Evolutionary conservation across 2,329 filamentous ascomycete species (phyloP), one percentile per base, ranked within the genome.

Genomic region (Didymellaceae sp.): DNA sequence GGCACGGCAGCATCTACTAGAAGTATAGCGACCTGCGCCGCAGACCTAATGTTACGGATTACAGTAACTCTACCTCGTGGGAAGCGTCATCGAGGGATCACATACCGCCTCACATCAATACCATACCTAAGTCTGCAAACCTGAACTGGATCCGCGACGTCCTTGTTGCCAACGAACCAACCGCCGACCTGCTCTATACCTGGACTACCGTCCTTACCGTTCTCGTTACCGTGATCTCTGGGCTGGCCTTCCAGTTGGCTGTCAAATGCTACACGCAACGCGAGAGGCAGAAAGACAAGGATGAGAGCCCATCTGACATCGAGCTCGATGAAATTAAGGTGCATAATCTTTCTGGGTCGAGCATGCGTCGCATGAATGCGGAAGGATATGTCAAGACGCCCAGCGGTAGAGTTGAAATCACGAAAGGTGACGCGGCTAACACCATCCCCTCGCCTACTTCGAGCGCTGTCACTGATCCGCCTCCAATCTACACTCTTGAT

Each of bases 311-410:
- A 5, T 21, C 18, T 7, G 39, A 48, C 34, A 38, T 47, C 9
- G 50, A 53, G 33, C 44, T 53, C 13, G 33, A 43, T 4, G 21
- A 35, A 13, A 48, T 53, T 34, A 44, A 28, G 21, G 26, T 44
- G n/a, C 43, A 44, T 5, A 18, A 25, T 18, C 24, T 40, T 14
- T 43, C 39, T 13, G 39, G 44, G 10, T 17, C 33, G 1, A 24
- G 34, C 14, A 42, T 52, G 48, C 20, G 22, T 5, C 41, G 48
- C 6, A 21, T 28, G 10, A 25, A 24, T 1, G 35, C 11, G 6
- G n/a, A 28, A 1, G 17, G 2, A 5, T 6, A 2, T 14, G 33
- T 14, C 33, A n/a, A 37, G 33, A 21, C 8, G 3, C 33, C 11
- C 2, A 20, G 24, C 18, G 1, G 3, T 11, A 18, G 8, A 7